Evolutionary conservation across 2,329 filamentous ascomycete genomes (phyloP).

Genomic region (Penicillium oxalicum): DNA sequence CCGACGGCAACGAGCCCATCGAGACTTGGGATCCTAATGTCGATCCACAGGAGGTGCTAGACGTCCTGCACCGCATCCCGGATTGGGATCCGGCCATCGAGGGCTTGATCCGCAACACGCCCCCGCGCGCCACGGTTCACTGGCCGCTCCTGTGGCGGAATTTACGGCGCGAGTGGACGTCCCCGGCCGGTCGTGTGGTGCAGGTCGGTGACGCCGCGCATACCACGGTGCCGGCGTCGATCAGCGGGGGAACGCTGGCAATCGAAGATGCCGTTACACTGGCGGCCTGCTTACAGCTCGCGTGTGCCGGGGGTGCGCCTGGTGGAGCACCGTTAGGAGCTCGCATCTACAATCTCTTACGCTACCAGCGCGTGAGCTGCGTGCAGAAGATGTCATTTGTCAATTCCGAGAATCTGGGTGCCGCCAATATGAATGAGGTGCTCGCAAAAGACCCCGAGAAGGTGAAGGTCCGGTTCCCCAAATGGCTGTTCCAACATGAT

Average conservation of each 20-base stretch:
- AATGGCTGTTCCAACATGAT: slow-evolving; percentile 15
- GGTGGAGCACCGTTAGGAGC: neutral
- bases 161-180: slow-evolving; percentile 33
- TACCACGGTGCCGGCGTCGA: slow-evolving; percentile 45
- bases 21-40: neutral
- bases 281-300: slow-evolving; percentile 37
- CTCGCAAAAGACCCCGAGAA: neutral
- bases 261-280: slow-evolving; percentile 48
- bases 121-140: slow-evolving; percentile 5
- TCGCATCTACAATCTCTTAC: neutral
- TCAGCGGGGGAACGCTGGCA: slow-evolving; percentile 45
- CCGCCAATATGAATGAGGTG: neutral
- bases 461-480: slow-evolving; percentile 1
- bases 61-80: neutral
- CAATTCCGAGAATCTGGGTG: neutral
- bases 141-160: slow-evolving; percentile 9
- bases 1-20: neutral
- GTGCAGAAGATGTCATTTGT: slow-evolving; percentile 8
- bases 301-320: neutral
- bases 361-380: slow-evolving; percentile 13
- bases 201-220: slow-evolving; percentile 49
- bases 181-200: slow-evolving; percentile 38
- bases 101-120: slow-evolving; percentile 7
- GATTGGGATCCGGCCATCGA: slow-evolving; percentile 12
- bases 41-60: neutral